These are phyloP conservation scores for Eremochloa ophiuroides DNA, from an alignment of 176 grass and related monocot species.

Conservation along the genomic window DNA sequence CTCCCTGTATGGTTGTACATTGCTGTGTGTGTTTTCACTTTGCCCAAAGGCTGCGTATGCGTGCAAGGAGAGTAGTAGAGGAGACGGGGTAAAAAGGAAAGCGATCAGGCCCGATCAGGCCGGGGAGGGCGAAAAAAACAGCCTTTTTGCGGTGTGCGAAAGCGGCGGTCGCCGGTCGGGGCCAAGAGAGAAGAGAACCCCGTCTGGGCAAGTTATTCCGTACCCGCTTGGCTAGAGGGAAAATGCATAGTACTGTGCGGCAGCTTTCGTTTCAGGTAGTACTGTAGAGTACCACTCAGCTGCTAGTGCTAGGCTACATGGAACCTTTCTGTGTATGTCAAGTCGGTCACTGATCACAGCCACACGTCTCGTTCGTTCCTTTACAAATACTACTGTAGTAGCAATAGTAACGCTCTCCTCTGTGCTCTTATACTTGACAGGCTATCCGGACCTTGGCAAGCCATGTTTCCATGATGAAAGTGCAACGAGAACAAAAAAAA, in stretches of 20 bases:
- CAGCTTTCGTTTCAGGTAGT: not conserved
- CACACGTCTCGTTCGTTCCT: too few species aligned
- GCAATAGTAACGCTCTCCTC: too few species aligned
- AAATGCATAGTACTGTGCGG: not conserved
- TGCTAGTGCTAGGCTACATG: not conserved
- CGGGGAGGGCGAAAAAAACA: not conserved
- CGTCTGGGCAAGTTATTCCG: constrained; percentile 1
- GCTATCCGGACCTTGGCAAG: too few species aligned
- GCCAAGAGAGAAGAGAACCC: not conserved
- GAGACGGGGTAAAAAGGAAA: not conserved
- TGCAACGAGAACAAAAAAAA: too few species aligned
- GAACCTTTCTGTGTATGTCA: not conserved
- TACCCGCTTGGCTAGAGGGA: not conserved
- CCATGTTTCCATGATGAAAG: too few species aligned
- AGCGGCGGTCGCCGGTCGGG: not conserved
- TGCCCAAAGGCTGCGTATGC: constrained; percentile 20
- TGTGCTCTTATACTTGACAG: too few species aligned
- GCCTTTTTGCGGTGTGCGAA: not conserved
- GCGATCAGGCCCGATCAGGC: not conserved
- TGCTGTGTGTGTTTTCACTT: not conserved
- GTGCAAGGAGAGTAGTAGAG: not conserved
- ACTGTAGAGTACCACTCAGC: too few species aligned
- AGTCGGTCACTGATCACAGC: not conserved
- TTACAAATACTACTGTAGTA: too few species aligned
- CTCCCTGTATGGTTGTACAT: not conserved